These are phyloP conservation scores for Debaryomyces prosopidis DNA, from an alignment of 805 yeast genomes.

Conservation along the genomic window DNA sequence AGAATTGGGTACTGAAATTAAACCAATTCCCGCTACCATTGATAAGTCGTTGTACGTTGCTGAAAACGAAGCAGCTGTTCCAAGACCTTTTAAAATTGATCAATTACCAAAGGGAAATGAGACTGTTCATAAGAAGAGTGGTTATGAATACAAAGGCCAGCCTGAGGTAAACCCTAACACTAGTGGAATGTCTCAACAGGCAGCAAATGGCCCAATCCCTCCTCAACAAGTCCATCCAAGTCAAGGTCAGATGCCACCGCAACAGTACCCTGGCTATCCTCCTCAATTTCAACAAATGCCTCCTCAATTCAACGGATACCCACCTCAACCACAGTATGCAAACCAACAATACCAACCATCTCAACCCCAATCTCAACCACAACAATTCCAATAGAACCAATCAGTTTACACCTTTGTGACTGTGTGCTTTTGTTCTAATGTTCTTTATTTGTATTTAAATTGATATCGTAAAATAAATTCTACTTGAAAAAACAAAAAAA, in stretches of 20 bases:
- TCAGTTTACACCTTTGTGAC: not conserved
- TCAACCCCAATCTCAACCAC: conserved; percentile 12
- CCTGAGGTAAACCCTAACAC: conserved; percentile 22
- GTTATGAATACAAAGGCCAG: conserved; percentile 49
- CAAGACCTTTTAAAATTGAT: conserved; percentile 85
- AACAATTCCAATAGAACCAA: conserved; percentile 9
- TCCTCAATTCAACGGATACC: conserved; percentile 19
- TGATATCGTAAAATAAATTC: not conserved
- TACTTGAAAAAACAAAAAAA: conserved; percentile 5
- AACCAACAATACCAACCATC: conserved; percentile 10
- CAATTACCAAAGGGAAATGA: conserved; percentile 50
- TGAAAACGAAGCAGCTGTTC: conserved; percentile 70
- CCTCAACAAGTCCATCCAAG: conserved; percentile 2
- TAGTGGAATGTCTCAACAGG: conserved; percentile 10
- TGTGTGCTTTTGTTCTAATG: not conserved
- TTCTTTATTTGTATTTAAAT: not conserved
- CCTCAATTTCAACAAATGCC: conserved; percentile 19
- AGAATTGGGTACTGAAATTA: conserved; percentile 95
- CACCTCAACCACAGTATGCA: conserved; percentile 12
- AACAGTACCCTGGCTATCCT: conserved; percentile 20
- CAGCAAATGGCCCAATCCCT: conserved; percentile 6
- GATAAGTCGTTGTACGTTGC: conserved; percentile 89
- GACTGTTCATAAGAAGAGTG: conserved; percentile 27
- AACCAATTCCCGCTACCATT: conserved; percentile 92
- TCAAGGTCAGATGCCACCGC: conserved; percentile 16